Conservation (phyloP, 2,329 filamentous ascomycete species). For the Waltergamsia citrina region DNA sequence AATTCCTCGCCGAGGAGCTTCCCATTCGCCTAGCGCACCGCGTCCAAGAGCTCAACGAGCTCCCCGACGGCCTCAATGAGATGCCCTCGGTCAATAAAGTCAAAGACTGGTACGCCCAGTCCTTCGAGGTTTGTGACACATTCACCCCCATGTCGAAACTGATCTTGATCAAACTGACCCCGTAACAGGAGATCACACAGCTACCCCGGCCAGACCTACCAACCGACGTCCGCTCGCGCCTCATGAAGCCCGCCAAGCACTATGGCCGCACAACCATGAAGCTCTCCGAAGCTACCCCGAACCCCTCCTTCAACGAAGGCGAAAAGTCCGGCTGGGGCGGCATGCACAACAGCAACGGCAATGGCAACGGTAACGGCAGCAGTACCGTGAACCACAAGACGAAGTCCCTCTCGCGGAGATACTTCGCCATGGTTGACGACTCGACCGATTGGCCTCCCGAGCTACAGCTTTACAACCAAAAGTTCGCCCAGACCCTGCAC, state of each 20-base stretch:
- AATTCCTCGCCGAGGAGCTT: constrained; percentile 96
- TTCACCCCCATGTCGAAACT: constrained; percentile 6
- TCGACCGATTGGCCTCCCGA: constrained; percentile 86
- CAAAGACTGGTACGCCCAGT: constrained; percentile 98
- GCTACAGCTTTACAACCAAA: constrained; percentile 85
- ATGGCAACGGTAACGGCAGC: constrained; percentile 28
- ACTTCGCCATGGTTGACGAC: constrained; percentile 90
- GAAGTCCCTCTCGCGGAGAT: constrained; percentile 47
- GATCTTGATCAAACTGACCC: constrained; percentile 2
- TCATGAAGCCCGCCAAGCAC: constrained; percentile 57
- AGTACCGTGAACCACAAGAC: constrained; percentile 22
- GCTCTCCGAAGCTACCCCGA: constrained; percentile 75
- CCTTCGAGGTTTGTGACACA: constrained; percentile 70
- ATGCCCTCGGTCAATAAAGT: constrained; percentile 96
- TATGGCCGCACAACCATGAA: constrained; percentile 50
- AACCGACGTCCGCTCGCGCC: constrained; percentile 65
- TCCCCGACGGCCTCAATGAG: constrained; percentile 92
- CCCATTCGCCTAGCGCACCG: constrained; percentile 94
- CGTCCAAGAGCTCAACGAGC: constrained; percentile 83
- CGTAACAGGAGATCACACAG: constrained; percentile 82
- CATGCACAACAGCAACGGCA: constrained; percentile 30
- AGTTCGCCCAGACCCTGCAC: constrained; percentile 80
- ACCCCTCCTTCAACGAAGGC: constrained; percentile 79
- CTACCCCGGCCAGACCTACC: constrained; percentile 70
- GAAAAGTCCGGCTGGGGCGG: constrained; percentile 60